Evolutionary conservation across 305 asterid genomes (phyloP).

Genomic region (Petunia hybrid): DNA sequence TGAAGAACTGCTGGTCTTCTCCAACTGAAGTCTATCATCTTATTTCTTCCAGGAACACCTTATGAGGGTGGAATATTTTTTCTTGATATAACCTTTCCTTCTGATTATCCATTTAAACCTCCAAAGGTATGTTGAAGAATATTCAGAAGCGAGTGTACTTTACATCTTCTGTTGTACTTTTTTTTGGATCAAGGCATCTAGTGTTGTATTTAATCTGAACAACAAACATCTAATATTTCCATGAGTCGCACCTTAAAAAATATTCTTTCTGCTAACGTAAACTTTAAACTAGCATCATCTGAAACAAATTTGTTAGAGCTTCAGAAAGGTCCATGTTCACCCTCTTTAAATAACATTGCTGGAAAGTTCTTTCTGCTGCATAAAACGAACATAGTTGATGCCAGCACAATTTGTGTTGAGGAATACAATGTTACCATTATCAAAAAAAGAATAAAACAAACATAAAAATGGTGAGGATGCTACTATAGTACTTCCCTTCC

Average conservation of each 20-base stretch:
- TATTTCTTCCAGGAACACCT: slow-evolving; percentile 78
- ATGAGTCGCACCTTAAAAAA: neutral
- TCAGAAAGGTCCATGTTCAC: slow-evolving; percentile 8
- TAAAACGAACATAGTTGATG: neutral
- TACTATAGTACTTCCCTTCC: neutral
- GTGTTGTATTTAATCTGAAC: neutral
- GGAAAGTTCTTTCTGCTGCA: neutral
- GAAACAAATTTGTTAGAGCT: neutral
- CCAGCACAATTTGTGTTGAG: no score
- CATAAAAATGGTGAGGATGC: neutral
- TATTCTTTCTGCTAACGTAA: neutral
- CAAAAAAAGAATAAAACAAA: neutral
- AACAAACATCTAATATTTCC: neutral
- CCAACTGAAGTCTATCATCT: slow-evolving; percentile 12
- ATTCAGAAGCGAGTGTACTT: neutral
- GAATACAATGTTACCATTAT: no score
- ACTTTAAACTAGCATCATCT: neutral
- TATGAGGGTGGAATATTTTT: slow-evolving; percentile 87
- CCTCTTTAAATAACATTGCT: neutral
- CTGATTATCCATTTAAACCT: slow-evolving; percentile 86
- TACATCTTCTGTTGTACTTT: neutral
- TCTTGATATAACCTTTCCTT: slow-evolving; percentile 88
- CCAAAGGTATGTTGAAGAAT: slow-evolving; percentile 71
- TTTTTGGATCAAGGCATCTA: slow-evolving; percentile 2
- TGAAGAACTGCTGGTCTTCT: slow-evolving; percentile 8